phyloP scores from a whole-genome alignment of 163 green algal species.

The Scenedesmus sp. region DNA sequence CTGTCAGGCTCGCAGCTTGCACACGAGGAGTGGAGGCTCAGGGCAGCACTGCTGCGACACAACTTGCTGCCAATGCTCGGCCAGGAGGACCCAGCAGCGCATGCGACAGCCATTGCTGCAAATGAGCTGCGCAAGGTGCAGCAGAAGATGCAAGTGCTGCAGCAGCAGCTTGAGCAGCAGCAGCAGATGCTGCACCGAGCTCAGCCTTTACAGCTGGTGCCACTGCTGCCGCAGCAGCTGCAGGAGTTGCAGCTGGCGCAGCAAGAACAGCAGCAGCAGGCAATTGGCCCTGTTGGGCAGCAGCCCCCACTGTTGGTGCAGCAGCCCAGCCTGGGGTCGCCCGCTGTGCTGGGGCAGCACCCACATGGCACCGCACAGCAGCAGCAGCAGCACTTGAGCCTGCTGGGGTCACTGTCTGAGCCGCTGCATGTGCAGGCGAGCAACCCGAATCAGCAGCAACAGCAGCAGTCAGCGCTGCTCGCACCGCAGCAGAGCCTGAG shows the following conservation, averaged over 20 bases:
- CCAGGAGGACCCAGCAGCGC: not conserved
- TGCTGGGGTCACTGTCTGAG: too few relatives aligned
- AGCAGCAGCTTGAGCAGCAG: constrained; percentile 15
- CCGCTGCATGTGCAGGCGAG: too few relatives aligned
- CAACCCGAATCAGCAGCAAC: not conserved
- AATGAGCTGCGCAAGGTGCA: too few relatives aligned
- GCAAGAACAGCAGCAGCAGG: not conserved
- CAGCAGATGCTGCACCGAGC: too few relatives aligned
- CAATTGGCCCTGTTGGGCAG: not conserved
- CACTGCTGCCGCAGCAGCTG: constrained; percentile 15
- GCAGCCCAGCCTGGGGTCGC: not conserved
- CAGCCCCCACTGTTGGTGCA: not conserved
- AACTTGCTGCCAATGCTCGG: constrained; percentile 26
- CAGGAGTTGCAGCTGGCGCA: not conserved
- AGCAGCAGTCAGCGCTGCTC: not conserved
- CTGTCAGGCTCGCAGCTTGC: constrained; percentile 13
- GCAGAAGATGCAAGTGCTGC: not conserved
- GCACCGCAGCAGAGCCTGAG: not conserved
- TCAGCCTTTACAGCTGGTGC: not conserved
- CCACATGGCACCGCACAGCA: not conserved
- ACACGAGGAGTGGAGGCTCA: not conserved
- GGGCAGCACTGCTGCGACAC: constrained; percentile 15
- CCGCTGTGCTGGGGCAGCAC: not conserved
- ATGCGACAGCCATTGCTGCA: not conserved
- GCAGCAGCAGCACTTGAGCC: not conserved